Conservation (phyloP, 208 protist species). For the Endotrypanum monterogeii region DNA sequence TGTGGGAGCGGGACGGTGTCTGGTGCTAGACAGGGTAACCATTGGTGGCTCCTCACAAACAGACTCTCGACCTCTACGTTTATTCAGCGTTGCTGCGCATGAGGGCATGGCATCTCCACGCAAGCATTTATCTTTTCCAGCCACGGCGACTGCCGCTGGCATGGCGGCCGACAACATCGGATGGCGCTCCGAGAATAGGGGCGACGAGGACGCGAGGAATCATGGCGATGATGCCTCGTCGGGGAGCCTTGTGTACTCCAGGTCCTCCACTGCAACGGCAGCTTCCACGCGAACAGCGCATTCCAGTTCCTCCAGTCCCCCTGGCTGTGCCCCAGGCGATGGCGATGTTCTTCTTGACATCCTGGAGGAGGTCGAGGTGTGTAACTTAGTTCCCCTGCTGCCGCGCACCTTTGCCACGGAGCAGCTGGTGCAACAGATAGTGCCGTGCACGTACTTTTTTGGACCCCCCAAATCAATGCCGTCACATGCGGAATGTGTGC, state of each 20-base stretch:
- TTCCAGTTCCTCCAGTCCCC: neutral
- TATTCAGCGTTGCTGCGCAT: slow-evolving; percentile 6
- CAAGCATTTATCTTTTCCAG: neutral
- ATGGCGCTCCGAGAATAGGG: neutral
- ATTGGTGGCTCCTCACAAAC: neutral
- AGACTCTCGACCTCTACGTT: neutral
- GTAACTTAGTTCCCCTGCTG: slow-evolving; percentile 56
- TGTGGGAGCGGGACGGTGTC: too few species aligned
- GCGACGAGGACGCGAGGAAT: neutral
- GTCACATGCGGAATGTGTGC: neutral
- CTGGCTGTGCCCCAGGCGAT: slow-evolving; percentile 5
- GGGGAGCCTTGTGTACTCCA: neutral
- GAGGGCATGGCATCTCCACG: neutral
- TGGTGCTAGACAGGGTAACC: neutral
- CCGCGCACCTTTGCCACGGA: slow-evolving; percentile 56
- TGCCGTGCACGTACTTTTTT: slow-evolving; percentile 44
- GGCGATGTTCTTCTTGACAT: slow-evolving; percentile 45
- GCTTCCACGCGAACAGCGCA: neutral
- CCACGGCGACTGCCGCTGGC: neutral
- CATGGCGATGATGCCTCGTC: neutral
- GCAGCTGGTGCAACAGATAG: slow-evolving; percentile 54
- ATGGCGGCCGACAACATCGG: neutral
- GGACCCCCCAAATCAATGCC: neutral
- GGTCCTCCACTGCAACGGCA: neutral
- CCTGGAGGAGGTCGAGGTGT: slow-evolving; percentile 70